These are phyloP conservation scores for Clonostachys chloroleuca DNA, from an alignment of 2,329 filamentous ascomycete species.

Conservation along the genomic window DNA sequence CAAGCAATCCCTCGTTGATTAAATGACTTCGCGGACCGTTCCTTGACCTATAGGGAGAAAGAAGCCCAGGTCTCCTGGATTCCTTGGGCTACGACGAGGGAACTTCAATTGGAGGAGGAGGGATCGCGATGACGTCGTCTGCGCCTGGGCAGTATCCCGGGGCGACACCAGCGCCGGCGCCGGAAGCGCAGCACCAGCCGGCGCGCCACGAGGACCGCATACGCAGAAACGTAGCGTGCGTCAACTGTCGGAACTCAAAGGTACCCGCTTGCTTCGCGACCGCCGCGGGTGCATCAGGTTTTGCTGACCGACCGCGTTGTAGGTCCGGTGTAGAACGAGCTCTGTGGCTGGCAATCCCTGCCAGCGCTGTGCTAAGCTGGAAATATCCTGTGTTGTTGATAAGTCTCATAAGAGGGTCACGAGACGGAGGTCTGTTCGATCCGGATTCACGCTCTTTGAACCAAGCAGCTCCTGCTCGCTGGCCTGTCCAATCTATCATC, in stretches of 20 bases:
- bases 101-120: too few species aligned
- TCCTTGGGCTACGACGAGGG: too few species aligned
- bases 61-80: too few species aligned
- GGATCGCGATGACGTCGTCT: too few species aligned
- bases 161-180: neutral
- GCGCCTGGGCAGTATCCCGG: too few species aligned
- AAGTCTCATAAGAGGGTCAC: conserved; percentile 41
- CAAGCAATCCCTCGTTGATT: too few species aligned
- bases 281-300: neutral
- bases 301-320: conserved; percentile 2
- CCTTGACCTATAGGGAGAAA: too few species aligned
- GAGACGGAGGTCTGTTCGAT: conserved; percentile 29
- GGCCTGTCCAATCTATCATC: too few species aligned
- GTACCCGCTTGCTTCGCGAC: conserved; percentile 13
- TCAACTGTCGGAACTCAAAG: conserved; percentile 33
- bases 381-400: conserved; percentile 37
- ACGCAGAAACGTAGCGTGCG: conserved; percentile 29
- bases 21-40: too few species aligned
- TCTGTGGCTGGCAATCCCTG: conserved; percentile 31
- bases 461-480: too few species aligned
- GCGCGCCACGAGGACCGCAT: conserved; percentile 19
- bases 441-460: neutral
- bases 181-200: conserved; percentile 6
- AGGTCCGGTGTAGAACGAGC: conserved; percentile 40
- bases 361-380: conserved; percentile 37